These are phyloP conservation scores for Verticillium isaacii DNA, from an alignment of 2,329 filamentous ascomycete species.

Conservation along the genomic window DNA sequence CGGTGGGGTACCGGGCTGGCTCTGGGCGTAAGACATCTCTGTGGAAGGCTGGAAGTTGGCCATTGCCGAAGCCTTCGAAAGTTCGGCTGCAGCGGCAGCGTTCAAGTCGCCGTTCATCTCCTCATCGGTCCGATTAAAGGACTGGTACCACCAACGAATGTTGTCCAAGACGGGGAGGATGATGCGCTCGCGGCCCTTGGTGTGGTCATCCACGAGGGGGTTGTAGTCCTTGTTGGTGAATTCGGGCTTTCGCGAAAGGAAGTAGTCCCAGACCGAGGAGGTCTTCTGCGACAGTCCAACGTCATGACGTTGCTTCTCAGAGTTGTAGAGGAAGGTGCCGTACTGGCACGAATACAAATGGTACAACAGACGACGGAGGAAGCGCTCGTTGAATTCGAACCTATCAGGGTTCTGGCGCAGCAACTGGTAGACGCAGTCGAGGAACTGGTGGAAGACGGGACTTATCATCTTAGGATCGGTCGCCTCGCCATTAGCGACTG, in stretches of 20 bases:
- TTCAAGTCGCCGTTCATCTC: constrained; percentile 82
- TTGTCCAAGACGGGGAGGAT: constrained; percentile 74
- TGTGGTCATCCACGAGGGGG: constrained; percentile 67
- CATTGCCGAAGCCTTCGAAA: constrained; percentile 23
- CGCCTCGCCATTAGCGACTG: constrained; percentile 51
- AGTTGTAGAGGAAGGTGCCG: constrained; percentile 94
- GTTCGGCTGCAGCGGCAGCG: constrained; percentile 47
- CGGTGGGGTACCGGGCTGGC: constrained; percentile 17
- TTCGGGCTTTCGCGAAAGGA: constrained; percentile 72
- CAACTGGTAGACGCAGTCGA: constrained; percentile 90
- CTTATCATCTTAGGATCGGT: constrained; percentile 88
- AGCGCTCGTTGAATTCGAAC: constrained; percentile 96
- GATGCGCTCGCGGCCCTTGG: constrained; percentile 75
- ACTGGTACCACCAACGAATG: constrained; percentile 89
- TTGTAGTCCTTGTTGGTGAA: constrained; percentile 84
- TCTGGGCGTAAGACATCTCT: constrained; percentile 15
- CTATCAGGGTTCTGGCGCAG: constrained; percentile 78
- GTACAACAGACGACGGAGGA: constrained; percentile 82
- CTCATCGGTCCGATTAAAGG: constrained; percentile 78
- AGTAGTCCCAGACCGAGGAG: constrained; percentile 93
- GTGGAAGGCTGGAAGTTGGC: constrained; percentile 14
- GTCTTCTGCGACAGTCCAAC: constrained; percentile 65
- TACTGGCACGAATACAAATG: constrained; percentile 96
- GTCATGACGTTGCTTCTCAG: constrained; percentile 79
- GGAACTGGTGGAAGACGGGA: constrained; percentile 95